Evolutionary conservation across 805 yeast species (phyloP).

Genomic region (Hyphopichia homilentoma): DNA sequence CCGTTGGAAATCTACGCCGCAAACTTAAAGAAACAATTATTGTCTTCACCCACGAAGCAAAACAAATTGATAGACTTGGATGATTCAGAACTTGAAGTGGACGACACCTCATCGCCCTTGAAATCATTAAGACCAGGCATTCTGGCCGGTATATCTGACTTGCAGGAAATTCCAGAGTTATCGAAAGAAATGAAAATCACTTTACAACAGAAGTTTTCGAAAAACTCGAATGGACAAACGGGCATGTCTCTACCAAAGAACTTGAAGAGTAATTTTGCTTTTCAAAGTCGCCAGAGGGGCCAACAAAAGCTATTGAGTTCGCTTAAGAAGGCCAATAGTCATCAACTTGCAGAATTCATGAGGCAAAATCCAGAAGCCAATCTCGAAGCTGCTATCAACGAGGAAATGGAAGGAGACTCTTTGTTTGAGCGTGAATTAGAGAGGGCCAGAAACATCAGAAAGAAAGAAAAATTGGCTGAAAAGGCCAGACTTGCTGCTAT

Average conservation of each 20-base stretch:
- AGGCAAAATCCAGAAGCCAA: conserved; percentile 12
- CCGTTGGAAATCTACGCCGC: conserved; percentile 37
- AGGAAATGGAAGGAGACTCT: conserved; percentile 42
- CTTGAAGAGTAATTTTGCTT: conserved; percentile 5
- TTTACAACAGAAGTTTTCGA: conserved; percentile 31
- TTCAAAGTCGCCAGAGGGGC: conserved; percentile 5
- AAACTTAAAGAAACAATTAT: conserved; percentile 21
- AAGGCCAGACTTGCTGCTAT: conserved; percentile 32
- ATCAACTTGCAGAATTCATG: conserved; percentile 30
- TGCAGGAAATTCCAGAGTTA: conserved; percentile 22
- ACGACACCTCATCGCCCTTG: conserved; percentile 4
- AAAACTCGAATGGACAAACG: conserved; percentile 6
- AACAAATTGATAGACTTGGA: conserved; percentile 20
- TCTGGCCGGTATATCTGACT: too few relatives aligned
- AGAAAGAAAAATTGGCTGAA: conserved; percentile 37
- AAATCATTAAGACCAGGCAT: too few relatives aligned
- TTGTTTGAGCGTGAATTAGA: conserved; percentile 49
- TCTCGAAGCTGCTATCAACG: conserved; percentile 36
- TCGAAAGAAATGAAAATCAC: conserved; percentile 28
- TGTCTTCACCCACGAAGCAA: conserved; percentile 22
- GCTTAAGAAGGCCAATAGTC: conserved; percentile 41
- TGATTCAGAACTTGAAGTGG: conserved; percentile 25
- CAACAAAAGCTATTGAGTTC: conserved; percentile 27
- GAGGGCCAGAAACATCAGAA: conserved; percentile 43
- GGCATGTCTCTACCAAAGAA: conserved; percentile 8